Base-by-base conservation (phyloP, 2,329 filamentous ascomycete genomes). In the Beauveria scarabaeidicola region DNA sequence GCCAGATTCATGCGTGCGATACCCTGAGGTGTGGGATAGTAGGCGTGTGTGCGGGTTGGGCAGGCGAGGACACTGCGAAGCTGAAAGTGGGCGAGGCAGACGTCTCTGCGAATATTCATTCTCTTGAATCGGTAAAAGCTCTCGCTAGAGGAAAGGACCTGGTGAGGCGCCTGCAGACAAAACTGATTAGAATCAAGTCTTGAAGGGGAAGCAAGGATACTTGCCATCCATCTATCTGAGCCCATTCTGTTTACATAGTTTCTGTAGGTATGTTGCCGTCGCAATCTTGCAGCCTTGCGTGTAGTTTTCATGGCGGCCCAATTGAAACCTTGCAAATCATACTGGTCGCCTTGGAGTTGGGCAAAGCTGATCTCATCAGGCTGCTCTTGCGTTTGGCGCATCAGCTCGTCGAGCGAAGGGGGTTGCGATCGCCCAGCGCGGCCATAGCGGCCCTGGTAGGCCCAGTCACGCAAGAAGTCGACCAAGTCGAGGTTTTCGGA, bases 41-140 rank as follows among this genome's bases (percentile, higher is more conserved):
- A 87, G 9, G 78, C 75, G 46, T 80, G 78, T 7, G 78, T 80
- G 36, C 79, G 75, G 9, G 81, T 82, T 5, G 81, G 76, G 65
- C 79, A 80, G 2, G 81, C 82, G 21, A 88, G 71, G 17, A 86
- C 74, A 65, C 85, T 86, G 47, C 85, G 81, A 13, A 88, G 74
- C 67, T 88, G 85, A 62, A 87, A 88, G 70, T 88, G 85, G n/a
- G 82, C 75, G 19, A 87, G 70, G 62, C 78, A 74, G 25, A 84
- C 74, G 54, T 83, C 75, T 21, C 74, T 75, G 50, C 78, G 75
- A 46, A 86, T 74, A 62, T 81, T 75, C 77, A 85, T 84, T 43
- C 74, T 76, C 44, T 76, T 77, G 66, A 86, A 88, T 54, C 77
- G 76, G 66, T 86, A 86, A 67, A 80, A 86, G 64, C 72, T 80